Base-by-base conservation (phyloP, 805 yeast genomes). In the Candida easanensis region DNA sequence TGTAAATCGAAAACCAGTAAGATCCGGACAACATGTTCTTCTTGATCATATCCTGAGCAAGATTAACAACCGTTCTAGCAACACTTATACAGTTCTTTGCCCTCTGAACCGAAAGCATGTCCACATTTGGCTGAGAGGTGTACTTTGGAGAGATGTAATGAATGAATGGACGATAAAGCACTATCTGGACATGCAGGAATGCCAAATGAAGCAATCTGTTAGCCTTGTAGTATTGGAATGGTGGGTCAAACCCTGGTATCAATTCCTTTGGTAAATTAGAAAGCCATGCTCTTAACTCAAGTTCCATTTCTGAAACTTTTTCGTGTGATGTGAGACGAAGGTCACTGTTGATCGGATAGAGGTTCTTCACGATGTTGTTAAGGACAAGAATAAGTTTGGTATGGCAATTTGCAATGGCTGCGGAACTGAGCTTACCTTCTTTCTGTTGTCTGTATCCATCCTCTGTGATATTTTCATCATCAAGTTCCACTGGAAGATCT, bases 1-100 rank as follows among this genome's bases (percentile, higher is more conserved):
- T 87, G 61, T 89, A 89, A 57, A 86, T 84, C 6, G 93, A 81
- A 58, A 88, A 89, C 96, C 96, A 88, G 58, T 89, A 90, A 2
- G 93, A 85, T 1, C 96, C 96, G 50, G 82, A 78, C 31, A 89
- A 67, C 62, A 87, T 71, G 45, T 82, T 73, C 49, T 80, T 78
- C 50, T 77, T 74, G 48, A 84, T 80, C 88, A 89, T 79, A 56
- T 84, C 88, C 53, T 84, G 80, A 0, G 96, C 88, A 44, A 88
- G 61, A 54, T 82, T 81, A 15, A 89, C 89, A 22, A 86, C 95
- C 54, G 84, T 79, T 45, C 93, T 71, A 0, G 96, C 90, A 9
- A 87, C 88, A 52, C 83, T 80, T 42, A 89, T 82, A 65, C 97
- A 89, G 54, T 85, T 85, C 53, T 83, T 74, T 0, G 96, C 95